phyloP scores from a whole-genome alignment of 73 alveolate species.

The Stentor coeruleus region DNA sequence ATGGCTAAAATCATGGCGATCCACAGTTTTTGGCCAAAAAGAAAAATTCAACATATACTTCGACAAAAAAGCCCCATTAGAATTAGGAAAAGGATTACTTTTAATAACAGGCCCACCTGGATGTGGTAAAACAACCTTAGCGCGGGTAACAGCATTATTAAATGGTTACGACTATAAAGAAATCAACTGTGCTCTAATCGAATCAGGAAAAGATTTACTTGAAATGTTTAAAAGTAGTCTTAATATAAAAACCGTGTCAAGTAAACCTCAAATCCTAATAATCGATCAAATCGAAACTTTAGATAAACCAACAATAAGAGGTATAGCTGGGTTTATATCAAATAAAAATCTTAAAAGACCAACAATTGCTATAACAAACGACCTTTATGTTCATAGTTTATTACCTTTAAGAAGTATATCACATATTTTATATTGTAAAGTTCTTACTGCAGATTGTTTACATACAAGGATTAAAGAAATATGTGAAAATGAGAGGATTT shows the following conservation, averaged over 20 bases:
- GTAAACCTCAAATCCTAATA: neutral
- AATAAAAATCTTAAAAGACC: slow-evolving; percentile 54
- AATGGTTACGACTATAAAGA: slow-evolving; percentile 84
- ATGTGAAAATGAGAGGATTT: slow-evolving; percentile 53
- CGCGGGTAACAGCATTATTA: slow-evolving; percentile 63
- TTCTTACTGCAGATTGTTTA: slow-evolving; percentile 49
- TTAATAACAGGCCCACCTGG: slow-evolving; percentile 90
- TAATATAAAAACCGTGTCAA: neutral
- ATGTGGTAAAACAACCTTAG: slow-evolving; percentile 79
- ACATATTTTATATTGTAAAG: slow-evolving; percentile 54
- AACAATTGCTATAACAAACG: slow-evolving; percentile 73
- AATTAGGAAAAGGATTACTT: slow-evolving; percentile 55
- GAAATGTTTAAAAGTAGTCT: neutral
- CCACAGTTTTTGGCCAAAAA: slow-evolving; percentile 52
- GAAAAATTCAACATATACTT: slow-evolving; percentile 31
- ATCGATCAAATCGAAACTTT: slow-evolving; percentile 21
- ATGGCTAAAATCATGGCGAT: slow-evolving; percentile 89
- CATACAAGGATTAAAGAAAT: slow-evolving; percentile 48
- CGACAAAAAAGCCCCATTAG: slow-evolving; percentile 24
- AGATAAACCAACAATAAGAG: neutral
- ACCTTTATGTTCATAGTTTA: slow-evolving; percentile 68
- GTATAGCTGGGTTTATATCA: neutral
- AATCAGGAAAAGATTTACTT: slow-evolving; percentile 33
- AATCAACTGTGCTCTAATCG: slow-evolving; percentile 74
- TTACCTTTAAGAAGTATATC: slow-evolving; percentile 66